Evolutionary conservation across 2,329 filamentous ascomycete species (phyloP).

Genomic region (Zymoseptoria brevis): DNA sequence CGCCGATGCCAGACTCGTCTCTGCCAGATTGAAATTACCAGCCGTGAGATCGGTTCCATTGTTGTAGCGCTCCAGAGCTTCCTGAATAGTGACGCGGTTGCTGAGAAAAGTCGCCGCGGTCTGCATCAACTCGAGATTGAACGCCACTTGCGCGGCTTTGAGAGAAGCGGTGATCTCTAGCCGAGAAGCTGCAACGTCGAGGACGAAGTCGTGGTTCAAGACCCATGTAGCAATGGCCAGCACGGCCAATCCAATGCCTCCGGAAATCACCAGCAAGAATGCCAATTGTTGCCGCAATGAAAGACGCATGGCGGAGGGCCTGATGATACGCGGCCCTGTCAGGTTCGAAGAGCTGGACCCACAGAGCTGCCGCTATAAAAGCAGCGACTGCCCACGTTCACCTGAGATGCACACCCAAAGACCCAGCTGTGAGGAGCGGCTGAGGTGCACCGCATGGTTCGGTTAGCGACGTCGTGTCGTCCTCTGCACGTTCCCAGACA

Average conservation of each 20-base stretch:
- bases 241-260: conserved; percentile 66
- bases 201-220: conserved; percentile 56
- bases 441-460: background rate
- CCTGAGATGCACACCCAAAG: background rate
- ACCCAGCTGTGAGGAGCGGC: background rate
- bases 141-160: conserved; percentile 76
- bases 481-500: background rate
- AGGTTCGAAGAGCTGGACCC: background rate
- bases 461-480: background rate
- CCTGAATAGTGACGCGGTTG: conserved; percentile 51
- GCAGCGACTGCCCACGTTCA: background rate
- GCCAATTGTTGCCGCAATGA: conserved; percentile 83
- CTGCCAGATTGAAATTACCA: conserved; percentile 54
- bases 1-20: conserved; percentile 61
- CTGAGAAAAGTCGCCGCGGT: conserved; percentile 65
- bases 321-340: background rate
- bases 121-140: conserved; percentile 70
- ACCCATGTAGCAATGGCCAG: conserved; percentile 68
- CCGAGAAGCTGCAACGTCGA: conserved; percentile 46
- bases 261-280: conserved; percentile 66
- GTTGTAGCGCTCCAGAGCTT: conserved; percentile 44
- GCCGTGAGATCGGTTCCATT: conserved; percentile 45
- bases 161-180: conserved; percentile 74
- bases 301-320: conserved; percentile 57
- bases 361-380: background rate